Base-by-base conservation (phyloP, 371 early-diverging fungal species). In the Fennellomyces sp. region DNA sequence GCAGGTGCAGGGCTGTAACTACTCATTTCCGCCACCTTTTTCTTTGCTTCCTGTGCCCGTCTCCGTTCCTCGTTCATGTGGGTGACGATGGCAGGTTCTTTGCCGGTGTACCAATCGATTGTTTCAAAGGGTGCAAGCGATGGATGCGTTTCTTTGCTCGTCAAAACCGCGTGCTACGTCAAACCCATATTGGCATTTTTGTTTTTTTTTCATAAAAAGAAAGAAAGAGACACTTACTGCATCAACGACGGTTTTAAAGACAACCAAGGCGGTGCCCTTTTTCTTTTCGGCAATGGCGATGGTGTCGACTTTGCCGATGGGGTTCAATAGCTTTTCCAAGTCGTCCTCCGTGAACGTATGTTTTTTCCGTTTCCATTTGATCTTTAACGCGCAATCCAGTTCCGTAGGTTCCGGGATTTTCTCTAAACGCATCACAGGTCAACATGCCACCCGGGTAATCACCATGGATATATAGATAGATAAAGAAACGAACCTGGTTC, bases 321-420 rank as follows among this genome's bases (percentile, higher is more conserved):
- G 60, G 36, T 48, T 51, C 26, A 80, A 56, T 7, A 75, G 11
- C 0, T 47, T 25, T 11, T 63, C 38, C 3, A 80, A 35, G 39
- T 71, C 72, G 12, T 65, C 52, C 17, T 65, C 65, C 10, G 73
- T 66, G 19, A 80, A 72, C 12, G 58, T 60, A 27, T 70, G 62
- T 31, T 73, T 75, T 49, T 77, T 80, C 11, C 66, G 60, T 47
- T 76, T 77, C 81, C 81, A 80, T 57, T 75, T 80, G 30, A 80
- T 38, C 47, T 75, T 77, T 8, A 80, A 48, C 13, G 76, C 69
- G 35, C 71, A 75, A 45, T 76, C 81, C 35, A 72, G 39, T 60
- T 80, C 81, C 7, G 64, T 70, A 5, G 72, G 50, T 52, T 66
- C 67, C 8, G 73, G 66, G 38, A 66, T 48, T 21, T 58, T 66